A percentile compares a stretch with the other conserved stretches of the same genome.
phyloP scores from a whole-genome alignment of 1,284 basidiomycete species.

The Abortiporus biennis region DNA sequence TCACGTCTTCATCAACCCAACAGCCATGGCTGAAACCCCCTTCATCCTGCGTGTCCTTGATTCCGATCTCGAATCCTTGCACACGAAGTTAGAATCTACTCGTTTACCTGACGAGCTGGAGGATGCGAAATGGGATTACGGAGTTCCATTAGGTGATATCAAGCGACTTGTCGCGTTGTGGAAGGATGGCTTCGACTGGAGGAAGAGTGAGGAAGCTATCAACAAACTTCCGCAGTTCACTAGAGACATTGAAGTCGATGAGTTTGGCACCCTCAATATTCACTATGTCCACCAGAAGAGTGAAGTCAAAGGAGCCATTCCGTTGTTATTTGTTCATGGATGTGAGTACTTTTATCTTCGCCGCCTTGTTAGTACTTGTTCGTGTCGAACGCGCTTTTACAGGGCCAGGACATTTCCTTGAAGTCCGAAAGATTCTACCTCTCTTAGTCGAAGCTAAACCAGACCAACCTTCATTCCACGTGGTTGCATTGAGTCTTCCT shows the following conservation, averaged over 20 bases:
- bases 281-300: conserved; percentile 38
- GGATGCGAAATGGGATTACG: conserved; percentile 28
- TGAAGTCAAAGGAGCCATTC: conserved; percentile 30
- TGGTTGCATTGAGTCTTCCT: conserved; percentile 32
- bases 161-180: conserved; percentile 24
- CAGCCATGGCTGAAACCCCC: conserved; percentile 21
- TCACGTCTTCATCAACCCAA: too few relatives aligned
- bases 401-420: conserved; percentile 34
- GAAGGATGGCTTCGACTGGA: conserved; percentile 38
- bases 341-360: conserved; percentile 26
- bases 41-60: conserved; percentile 39
- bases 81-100: conserved; percentile 32
- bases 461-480: conserved; percentile 26
- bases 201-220: conserved; percentile 30
- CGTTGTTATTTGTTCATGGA: conserved; percentile 40
- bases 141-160: conserved; percentile 30
- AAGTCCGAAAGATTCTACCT: conserved; percentile 20
- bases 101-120: conserved; percentile 35
- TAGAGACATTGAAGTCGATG: conserved; percentile 30
- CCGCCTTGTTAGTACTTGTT: background rate
- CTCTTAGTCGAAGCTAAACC: conserved; percentile 8
- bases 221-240: conserved; percentile 43
- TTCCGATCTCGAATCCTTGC: conserved; percentile 27
- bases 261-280: conserved; percentile 30
- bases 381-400: background rate